phyloP scores from a whole-genome alignment of 331 rosid species.

The Quercus tomentella region DNA sequence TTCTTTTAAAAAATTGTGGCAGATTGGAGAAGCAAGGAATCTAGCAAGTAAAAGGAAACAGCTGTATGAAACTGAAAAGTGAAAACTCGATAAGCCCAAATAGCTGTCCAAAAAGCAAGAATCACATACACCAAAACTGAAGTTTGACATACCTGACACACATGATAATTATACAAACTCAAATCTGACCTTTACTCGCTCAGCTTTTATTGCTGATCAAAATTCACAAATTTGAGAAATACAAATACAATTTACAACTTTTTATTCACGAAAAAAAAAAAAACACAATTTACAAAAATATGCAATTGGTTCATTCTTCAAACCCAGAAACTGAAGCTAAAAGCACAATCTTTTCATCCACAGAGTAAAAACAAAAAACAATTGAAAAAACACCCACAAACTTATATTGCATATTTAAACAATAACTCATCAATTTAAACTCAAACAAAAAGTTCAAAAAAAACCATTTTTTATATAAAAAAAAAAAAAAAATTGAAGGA shows the following conservation, averaged over 20 bases:
- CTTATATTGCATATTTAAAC: neutral
- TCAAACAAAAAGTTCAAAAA: neutral
- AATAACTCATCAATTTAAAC: neutral
- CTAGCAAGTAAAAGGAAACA: neutral
- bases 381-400: neutral
- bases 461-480: neutral
- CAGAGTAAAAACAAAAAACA: neutral
- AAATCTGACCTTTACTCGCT: neutral
- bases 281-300: neutral
- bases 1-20: neutral
- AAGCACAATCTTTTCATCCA: slow-evolving; percentile 12
- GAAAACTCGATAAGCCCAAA: neutral
- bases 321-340: slow-evolving; percentile 3
- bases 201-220: slow-evolving; percentile 1
- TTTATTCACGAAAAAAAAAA: too few species aligned
- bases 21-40: slow-evolving; percentile 5
- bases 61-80: neutral
- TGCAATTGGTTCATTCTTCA: slow-evolving; percentile 6
- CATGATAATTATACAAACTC: neutral
- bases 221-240: neutral
- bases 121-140: slow-evolving; percentile 3
- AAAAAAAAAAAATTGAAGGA: slow-evolving; percentile 3
- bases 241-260: too few species aligned
- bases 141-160: neutral
- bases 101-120: neutral